These are phyloP conservation scores for Crucibulum laeve DNA, from an alignment of 768 basidiomycete species.

Conservation along the genomic window DNA sequence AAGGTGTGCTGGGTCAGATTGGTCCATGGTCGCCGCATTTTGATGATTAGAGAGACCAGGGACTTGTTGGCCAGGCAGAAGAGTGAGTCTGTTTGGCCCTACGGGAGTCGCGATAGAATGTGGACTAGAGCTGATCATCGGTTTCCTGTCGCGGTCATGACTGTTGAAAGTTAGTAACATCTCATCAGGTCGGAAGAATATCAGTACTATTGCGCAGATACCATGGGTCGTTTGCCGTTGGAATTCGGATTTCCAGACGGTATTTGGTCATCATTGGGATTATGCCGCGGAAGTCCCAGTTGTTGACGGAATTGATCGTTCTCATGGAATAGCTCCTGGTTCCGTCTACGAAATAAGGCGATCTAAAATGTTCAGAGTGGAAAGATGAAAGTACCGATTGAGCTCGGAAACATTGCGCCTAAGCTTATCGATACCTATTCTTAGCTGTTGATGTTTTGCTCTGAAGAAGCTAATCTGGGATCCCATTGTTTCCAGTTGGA, in stretches of 20 bases:
- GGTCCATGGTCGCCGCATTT: not conserved
- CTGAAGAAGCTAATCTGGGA: constrained; percentile 64
- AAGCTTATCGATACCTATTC: constrained; percentile 45
- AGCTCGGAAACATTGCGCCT: constrained; percentile 49
- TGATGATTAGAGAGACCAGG: constrained; percentile 31
- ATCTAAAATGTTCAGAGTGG: not conserved
- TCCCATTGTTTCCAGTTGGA: constrained; percentile 75
- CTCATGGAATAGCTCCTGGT: constrained; percentile 45
- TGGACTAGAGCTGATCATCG: constrained; percentile 53
- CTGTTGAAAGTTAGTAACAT: constrained; percentile 10
- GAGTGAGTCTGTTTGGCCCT: constrained; percentile 63
- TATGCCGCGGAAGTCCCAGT: constrained; percentile 15
- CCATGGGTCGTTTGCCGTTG: constrained; percentile 66
- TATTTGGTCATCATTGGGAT: constrained; percentile 16
- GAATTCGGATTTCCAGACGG: constrained; percentile 39
- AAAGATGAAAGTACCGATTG: constrained; percentile 16
- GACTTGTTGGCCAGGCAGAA: constrained; percentile 56
- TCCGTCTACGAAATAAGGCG: constrained; percentile 31
- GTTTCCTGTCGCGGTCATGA: constrained; percentile 16
- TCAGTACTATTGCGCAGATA: constrained; percentile 24
- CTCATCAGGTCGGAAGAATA: not conserved
- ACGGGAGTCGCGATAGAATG: constrained; percentile 50
- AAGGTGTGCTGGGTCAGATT: not conserved
- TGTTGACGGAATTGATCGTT: constrained; percentile 44
- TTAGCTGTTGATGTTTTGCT: constrained; percentile 51